Evolutionary conservation across 2,329 filamentous ascomycete species (phyloP).

Genomic region (Fusarium verrucosum): DNA sequence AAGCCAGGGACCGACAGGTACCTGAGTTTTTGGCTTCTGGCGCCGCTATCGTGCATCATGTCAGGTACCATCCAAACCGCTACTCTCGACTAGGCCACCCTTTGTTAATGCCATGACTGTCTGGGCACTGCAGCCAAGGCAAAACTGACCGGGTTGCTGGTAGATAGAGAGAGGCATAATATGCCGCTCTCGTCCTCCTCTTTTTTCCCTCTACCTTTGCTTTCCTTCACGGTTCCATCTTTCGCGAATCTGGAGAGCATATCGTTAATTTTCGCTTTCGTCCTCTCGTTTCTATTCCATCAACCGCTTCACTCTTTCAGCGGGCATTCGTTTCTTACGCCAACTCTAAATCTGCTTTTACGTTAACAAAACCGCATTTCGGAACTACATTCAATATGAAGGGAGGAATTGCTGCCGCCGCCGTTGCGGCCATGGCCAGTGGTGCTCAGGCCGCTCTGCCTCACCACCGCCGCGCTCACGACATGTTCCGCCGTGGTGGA

Average conservation of each 20-base stretch:
- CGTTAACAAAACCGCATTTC: slow-evolving; percentile 17
- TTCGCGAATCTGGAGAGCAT: slow-evolving; percentile 62
- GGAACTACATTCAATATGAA: slow-evolving; percentile 71
- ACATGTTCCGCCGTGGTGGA: slow-evolving; percentile 63
- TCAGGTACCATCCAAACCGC: slow-evolving; percentile 32
- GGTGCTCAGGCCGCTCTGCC: slow-evolving; percentile 64
- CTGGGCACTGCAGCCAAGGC: slow-evolving; percentile 36
- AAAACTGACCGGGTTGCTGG: slow-evolving; percentile 22
- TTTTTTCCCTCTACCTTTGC: slow-evolving; percentile 45
- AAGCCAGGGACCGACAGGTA: slow-evolving; percentile 23
- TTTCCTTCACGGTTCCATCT: slow-evolving; percentile 55
- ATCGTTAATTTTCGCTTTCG: slow-evolving; percentile 58
- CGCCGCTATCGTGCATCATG: slow-evolving; percentile 22
- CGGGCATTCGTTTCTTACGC: slow-evolving; percentile 73
- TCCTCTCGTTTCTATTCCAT: slow-evolving; percentile 58
- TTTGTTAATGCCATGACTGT: slow-evolving; percentile 34
- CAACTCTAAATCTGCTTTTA: slow-evolving; percentile 38
- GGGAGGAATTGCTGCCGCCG: slow-evolving; percentile 72
- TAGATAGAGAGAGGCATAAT: slow-evolving; percentile 34
- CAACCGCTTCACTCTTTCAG: slow-evolving; percentile 88
- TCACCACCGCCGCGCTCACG: slow-evolving; percentile 71
- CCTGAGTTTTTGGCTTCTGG: slow-evolving; percentile 31
- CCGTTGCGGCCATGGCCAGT: slow-evolving; percentile 67
- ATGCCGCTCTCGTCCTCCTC: slow-evolving; percentile 43
- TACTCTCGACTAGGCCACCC: slow-evolving; percentile 31